Base-by-base conservation (phyloP, 805 yeast genomes). In the Candida hispaniensis region DNA sequence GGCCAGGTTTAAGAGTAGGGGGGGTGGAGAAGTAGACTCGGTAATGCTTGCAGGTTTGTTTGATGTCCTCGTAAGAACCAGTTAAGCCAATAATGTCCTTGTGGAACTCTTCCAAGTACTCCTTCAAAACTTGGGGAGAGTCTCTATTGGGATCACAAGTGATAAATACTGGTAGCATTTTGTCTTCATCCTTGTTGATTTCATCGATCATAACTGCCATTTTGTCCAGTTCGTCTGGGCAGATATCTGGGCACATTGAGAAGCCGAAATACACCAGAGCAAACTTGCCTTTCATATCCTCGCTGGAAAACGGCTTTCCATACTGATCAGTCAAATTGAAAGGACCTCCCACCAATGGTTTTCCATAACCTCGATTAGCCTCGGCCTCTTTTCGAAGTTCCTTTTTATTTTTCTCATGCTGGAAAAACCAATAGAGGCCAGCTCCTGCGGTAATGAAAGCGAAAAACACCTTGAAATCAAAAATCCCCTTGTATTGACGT, bases 11-110 rank as follows among this genome's bases (percentile, higher is more conserved):
- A 29, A 91, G 78, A 52, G 83, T 73, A 15, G 86, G 80, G 3
- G 98, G 98, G 1, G 98, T 91, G n/a, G 94, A 82, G 58, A 91
- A 91, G 58, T 91, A 91, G 9, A 91, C 98, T 46, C 98, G 69
- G 60, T 75, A 91, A 47, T 75, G 73, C 58, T 85, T 91, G 63
- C 98, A 91, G 36, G 77, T 70, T 43, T 69, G 67, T 58, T 85
- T 88, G 41, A 91, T 73, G 41, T 77, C 76, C 18, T 83, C 91
- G 54, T 82, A 88, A 10, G 79, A 65, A 25, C 98, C 98, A 0
- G 97, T 91, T 42, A 91, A 68, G 0, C 98, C 98, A 39, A 83
- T 64, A 34, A 91, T 80, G 26, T 73, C 74, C 2, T 86, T 82
- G 52, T 91, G 94, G 71, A 91, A 91, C 51, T 91, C 98, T 14